These are phyloP conservation scores for Allodekkera sacchari DNA, from an alignment of 805 yeast species.

Conservation along the genomic window DNA sequence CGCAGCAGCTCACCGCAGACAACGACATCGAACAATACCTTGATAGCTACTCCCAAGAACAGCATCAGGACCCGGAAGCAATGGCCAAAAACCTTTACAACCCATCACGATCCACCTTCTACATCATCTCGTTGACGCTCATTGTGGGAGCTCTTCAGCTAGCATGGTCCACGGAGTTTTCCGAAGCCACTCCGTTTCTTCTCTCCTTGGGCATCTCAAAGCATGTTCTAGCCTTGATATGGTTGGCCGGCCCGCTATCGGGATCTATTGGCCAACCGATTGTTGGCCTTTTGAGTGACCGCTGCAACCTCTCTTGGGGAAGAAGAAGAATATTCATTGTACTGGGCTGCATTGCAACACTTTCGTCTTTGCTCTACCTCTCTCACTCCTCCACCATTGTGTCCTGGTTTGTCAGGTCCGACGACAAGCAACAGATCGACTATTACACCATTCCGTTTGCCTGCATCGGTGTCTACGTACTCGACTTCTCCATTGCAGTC, in stretches of 20 bases:
- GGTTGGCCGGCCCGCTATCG: conserved; percentile 62
- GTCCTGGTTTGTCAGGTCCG: conserved; percentile 20
- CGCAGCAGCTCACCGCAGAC: no score
- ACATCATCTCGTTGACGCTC: conserved; percentile 37
- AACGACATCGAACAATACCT: no score
- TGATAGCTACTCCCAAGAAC: no score
- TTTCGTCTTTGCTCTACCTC: conserved; percentile 34
- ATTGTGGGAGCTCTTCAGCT: conserved; percentile 52
- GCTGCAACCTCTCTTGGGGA: conserved; percentile 35
- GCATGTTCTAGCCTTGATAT: conserved; percentile 44
- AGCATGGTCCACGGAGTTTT: conserved; percentile 60
- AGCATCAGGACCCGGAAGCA: no score
- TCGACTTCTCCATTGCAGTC: conserved; percentile 50
- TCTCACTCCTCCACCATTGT: conserved; percentile 38
- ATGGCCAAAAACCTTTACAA: conserved; percentile 20
- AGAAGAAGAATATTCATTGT: conserved; percentile 50
- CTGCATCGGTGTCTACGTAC: conserved; percentile 39
- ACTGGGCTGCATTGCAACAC: conserved; percentile 43
- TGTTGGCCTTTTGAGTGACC: conserved; percentile 51
- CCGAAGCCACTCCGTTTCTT: conserved; percentile 54
- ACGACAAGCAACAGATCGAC: conserved; percentile 19
- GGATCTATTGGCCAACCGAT: conserved; percentile 60
- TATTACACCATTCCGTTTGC: conserved; percentile 39
- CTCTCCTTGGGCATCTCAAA: conserved; percentile 57
- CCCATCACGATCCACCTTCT: conserved; percentile 35